Evolutionary conservation across 805 yeast genomes (phyloP).

Genomic region (Teunomyces tritomae): DNA sequence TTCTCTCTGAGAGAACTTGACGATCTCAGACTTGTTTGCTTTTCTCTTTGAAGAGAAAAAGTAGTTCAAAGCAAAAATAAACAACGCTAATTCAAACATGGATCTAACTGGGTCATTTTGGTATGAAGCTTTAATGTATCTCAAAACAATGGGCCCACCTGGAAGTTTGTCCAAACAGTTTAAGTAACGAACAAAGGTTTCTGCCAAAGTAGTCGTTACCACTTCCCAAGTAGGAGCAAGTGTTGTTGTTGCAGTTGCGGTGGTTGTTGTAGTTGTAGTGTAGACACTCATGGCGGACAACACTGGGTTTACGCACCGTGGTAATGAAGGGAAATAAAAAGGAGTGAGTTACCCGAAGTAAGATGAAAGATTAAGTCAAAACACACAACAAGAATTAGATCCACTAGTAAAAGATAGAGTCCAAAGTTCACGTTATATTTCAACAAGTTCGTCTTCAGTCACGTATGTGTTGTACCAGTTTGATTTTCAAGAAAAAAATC

Average conservation of each 20-base stretch:
- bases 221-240: constrained; percentile 39
- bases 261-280: constrained; percentile 23
- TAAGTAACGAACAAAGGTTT: constrained; percentile 34
- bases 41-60: constrained; percentile 76
- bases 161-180: constrained; percentile 43
- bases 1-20: constrained; percentile 59
- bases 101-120: constrained; percentile 94
- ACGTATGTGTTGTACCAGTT: not conserved
- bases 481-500: constrained; percentile 1
- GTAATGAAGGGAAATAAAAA: not conserved
- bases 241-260: constrained; percentile 25
- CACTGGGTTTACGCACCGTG: not conserved
- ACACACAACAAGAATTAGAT: not conserved
- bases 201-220: constrained; percentile 30
- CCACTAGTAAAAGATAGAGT: not conserved
- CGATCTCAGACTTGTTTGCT: constrained; percentile 68
- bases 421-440: not conserved
- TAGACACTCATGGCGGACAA: not conserved
- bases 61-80: constrained; percentile 80
- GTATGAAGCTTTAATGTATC: constrained; percentile 82
- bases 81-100: constrained; percentile 69
- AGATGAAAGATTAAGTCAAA: not conserved
- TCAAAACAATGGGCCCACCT: constrained; percentile 55
- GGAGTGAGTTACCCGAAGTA: not conserved
- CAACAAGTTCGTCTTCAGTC: constrained; percentile 1